Conservation (phyloP, 2,329 filamentous ascomycete species). For the Epichloe coenophiala region DNA sequence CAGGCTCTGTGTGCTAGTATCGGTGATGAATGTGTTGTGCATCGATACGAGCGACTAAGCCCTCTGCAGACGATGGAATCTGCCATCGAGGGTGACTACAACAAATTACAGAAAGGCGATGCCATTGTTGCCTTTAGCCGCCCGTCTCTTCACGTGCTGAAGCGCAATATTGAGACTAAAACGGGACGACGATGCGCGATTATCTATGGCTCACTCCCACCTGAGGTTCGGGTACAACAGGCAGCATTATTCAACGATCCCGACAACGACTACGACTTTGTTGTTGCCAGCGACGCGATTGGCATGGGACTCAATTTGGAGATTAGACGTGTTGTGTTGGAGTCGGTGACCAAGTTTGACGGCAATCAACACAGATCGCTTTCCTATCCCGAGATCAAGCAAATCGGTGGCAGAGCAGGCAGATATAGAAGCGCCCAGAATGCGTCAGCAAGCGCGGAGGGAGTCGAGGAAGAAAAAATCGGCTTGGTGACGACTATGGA, state of each 20-base stretch:
- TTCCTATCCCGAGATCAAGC: slow-evolving; percentile 69
- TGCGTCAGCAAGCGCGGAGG: slow-evolving; percentile 3
- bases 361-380: slow-evolving; percentile 45
- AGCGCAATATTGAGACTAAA: slow-evolving; percentile 57
- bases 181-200: slow-evolving; percentile 79
- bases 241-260: slow-evolving; percentile 90
- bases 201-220: slow-evolving; percentile 82
- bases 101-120: slow-evolving; percentile 70
- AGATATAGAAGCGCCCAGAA: slow-evolving; percentile 57
- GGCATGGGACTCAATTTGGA: slow-evolving; percentile 94
- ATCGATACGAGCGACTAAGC: slow-evolving; percentile 73
- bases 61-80: slow-evolving; percentile 52
- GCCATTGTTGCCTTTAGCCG: slow-evolving; percentile 81
- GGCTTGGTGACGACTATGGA: slow-evolving; percentile 75
- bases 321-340: slow-evolving; percentile 83
- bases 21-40: slow-evolving; percentile 72
- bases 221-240: slow-evolving; percentile 85
- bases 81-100: slow-evolving; percentile 51
- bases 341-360: slow-evolving; percentile 61
- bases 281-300: slow-evolving; percentile 90
- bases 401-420: slow-evolving; percentile 87
- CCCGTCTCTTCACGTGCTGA: slow-evolving; percentile 66
- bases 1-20: slow-evolving; percentile 61
- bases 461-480: slow-evolving; percentile 26
- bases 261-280: slow-evolving; percentile 84